A percentile compares a stretch with the other conserved stretches of the same genome.
These are phyloP conservation scores for Russula sp. DNA, from an alignment of 768 basidiomycete genomes.

Conservation along the genomic window DNA sequence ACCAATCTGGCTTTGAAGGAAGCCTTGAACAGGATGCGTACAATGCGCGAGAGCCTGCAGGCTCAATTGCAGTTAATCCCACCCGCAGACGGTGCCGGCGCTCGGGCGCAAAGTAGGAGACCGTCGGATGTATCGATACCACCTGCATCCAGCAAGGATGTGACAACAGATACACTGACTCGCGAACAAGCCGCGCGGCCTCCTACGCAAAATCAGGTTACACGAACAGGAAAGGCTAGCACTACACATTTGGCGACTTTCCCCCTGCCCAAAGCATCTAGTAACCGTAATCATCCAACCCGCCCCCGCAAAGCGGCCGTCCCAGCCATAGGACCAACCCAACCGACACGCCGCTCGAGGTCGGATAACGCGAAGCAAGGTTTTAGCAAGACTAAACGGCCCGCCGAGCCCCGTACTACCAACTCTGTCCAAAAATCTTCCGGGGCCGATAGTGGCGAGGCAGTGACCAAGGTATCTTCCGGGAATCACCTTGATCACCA, in stretches of 20 bases:
- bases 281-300: constrained; percentile 2
- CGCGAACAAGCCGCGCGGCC: constrained; percentile 10
- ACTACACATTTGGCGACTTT: constrained; percentile 2
- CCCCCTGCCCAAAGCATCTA: constrained; percentile 13
- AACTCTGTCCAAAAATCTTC: neutral
- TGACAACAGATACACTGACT: constrained; percentile 7
- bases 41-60: constrained; percentile 20
- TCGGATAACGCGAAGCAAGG: neutral
- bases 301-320: constrained; percentile 1
- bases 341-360: constrained; percentile 4
- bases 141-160: constrained; percentile 17
- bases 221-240: neutral
- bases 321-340: neutral
- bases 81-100: constrained; percentile 5
- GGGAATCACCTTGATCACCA: neutral
- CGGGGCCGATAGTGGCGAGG: constrained; percentile 11
- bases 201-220: constrained; percentile 6
- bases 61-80: constrained; percentile 3
- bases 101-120: constrained; percentile 7
- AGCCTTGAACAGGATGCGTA: constrained; percentile 19
- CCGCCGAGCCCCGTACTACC: neutral
- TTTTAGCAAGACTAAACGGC: neutral
- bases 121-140: neutral
- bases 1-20: constrained; percentile 3
- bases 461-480: neutral